Evolutionary conservation across 2,329 filamentous ascomycete species (phyloP), one percentile per base, ranked within the genome.

Genomic region (Fusarium lateritium): DNA sequence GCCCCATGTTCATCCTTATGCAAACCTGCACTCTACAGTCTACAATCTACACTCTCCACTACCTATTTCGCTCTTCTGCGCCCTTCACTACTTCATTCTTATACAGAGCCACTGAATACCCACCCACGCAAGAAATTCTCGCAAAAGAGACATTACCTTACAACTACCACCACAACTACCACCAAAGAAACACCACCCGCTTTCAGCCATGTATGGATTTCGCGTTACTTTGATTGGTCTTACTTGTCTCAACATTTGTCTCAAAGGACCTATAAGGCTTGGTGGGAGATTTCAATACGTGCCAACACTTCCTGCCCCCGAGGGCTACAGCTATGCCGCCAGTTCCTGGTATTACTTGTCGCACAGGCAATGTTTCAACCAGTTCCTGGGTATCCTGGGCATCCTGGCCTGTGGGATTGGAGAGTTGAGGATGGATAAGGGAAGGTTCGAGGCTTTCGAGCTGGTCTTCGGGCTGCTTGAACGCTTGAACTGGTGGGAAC

Each of bases 341-440:
- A 26, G 5, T 26, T 5, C 9, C 44, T 61, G 53, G 57, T 58
- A 58, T 50, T 44, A 58, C 17, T 24, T 56, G n/a, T 17, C 56
- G 13, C 51, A 59, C 9, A 56, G 34, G 26, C 51, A 59, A 46
- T 59, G 56, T 6, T 56, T 56, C 2, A 59, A 46, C n/a, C 51
- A 56, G 42, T 59, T 34, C 26, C 28, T 47, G 11, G 42, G 51
- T 7, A 22, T 38, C 17, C 31, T 39, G 3, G 19, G 24, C 9
- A 24, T 31, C 14, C 8, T 56, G 10, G 17, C 8, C 17, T 50
- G 34, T 33, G 11, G 4, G 11, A 17, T 33, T 15, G 34, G 33
- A 33, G 24, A 51, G 11, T 8, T 51, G 13, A 51, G 24, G 33
- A 24, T 19, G 34, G 4, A 3, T 6, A 31, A 5, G 24, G 13